A percentile compares a stretch with the other conserved stretches of the same genome.
Conservation (phyloP, 768 basidiomycete genomes). For the Plicaturopsis crispa region DNA sequence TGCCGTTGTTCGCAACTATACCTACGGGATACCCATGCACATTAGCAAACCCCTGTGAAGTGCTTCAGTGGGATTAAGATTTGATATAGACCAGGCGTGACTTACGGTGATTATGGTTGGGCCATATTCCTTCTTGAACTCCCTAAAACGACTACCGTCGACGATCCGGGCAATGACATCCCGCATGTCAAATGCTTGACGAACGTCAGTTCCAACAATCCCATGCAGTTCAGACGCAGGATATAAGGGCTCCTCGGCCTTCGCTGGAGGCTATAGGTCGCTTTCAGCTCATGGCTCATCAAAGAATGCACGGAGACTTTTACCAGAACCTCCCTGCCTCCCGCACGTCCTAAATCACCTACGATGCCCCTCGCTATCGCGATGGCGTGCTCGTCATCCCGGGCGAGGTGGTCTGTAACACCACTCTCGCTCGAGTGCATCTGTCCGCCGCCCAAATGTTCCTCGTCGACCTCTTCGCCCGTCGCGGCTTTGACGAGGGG, state of each 20-base stretch:
- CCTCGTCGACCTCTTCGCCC: constrained; percentile 88
- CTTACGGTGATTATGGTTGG: constrained; percentile 81
- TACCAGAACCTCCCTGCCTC: constrained; percentile 42
- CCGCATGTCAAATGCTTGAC: constrained; percentile 88
- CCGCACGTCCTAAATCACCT: constrained; percentile 66
- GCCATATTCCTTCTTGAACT: constrained; percentile 96
- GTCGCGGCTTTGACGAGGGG: constrained; percentile 94
- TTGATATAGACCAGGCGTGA: constrained; percentile 6
- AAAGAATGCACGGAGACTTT: constrained; percentile 12
- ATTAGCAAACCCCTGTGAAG: constrained; percentile 86
- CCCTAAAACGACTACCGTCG: constrained; percentile 85
- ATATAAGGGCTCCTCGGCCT: constrained; percentile 70
- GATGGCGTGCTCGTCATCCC: constrained; percentile 81
- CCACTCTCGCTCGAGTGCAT: constrained; percentile 93
- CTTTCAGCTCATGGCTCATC: constrained; percentile 5
- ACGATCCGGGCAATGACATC: constrained; percentile 90
- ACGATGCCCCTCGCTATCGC: constrained; percentile 70
- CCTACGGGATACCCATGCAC: constrained; percentile 88
- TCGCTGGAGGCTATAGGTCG: constrained; percentile 41
- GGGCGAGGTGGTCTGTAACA: constrained; percentile 83
- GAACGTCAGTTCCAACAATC: constrained; percentile 84
- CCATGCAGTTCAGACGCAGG: constrained; percentile 79
- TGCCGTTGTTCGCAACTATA: constrained; percentile 91
- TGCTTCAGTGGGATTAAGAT: constrained; percentile 1
- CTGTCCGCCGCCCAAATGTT: constrained; percentile 81